A percentile compares a stretch with the other conserved stretches of the same genome.
These are phyloP conservation scores for Starmerella roubikii DNA, from an alignment of 805 yeast genomes.

Conservation along the genomic window DNA sequence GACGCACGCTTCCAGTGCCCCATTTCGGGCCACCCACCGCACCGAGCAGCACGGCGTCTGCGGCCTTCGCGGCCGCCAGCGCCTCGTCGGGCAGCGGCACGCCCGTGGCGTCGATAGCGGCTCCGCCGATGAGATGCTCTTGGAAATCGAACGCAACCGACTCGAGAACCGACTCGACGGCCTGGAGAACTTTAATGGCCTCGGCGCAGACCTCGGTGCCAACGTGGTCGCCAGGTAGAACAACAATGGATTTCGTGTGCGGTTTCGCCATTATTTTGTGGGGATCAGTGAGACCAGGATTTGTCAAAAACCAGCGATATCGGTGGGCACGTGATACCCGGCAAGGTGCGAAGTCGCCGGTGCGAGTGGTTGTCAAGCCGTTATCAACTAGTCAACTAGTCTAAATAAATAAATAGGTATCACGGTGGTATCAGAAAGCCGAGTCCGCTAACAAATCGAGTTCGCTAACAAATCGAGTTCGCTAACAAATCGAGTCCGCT, in stretches of 20 bases:
- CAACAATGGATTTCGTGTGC: constrained; percentile 55
- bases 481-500: too few species aligned
- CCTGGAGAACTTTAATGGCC: constrained; percentile 80
- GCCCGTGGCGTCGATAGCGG: constrained; percentile 95
- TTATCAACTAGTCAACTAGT: too few species aligned
- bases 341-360: too few species aligned
- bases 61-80: constrained; percentile 63
- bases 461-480: too few species aligned
- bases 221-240: constrained; percentile 94
- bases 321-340: too few species aligned
- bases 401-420: too few species aligned
- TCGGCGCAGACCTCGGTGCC: constrained; percentile 83
- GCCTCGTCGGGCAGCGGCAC: constrained; percentile 78
- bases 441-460: too few species aligned
- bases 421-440: too few species aligned
- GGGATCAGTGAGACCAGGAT: too few species aligned
- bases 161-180: constrained; percentile 50
- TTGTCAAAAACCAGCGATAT: too few species aligned
- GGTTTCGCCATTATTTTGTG: not conserved
- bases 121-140: constrained; percentile 89
- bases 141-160: constrained; percentile 57
- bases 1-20: constrained; percentile 95
- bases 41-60: constrained; percentile 93
- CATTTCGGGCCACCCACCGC: constrained; percentile 99
- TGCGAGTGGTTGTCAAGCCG: too few species aligned